Base-by-base conservation (phyloP, 1,284 basidiomycete genomes). In the Heterobasidion occidentale region DNA sequence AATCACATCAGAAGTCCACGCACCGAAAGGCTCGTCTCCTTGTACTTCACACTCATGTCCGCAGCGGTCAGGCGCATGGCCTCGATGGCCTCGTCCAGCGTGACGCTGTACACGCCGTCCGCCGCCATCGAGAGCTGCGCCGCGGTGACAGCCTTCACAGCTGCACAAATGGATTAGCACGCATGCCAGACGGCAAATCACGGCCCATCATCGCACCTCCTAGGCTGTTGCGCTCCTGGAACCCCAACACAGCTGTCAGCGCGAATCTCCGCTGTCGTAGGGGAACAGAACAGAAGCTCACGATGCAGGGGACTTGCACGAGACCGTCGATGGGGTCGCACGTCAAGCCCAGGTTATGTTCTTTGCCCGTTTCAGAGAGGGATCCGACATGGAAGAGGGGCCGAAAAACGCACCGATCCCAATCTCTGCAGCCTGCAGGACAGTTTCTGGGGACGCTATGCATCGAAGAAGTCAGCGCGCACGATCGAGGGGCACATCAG, bases 221-320 rank as follows among this genome's bases (percentile, higher is more conserved):
- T 17, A 94, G 72, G 65, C 89, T 91, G 66, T 94, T 94, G 20
- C 91, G 80, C 70, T 94, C 91, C 84, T 89, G n/a, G 27, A 27
- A 27, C 27, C 27, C 27, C 27, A 27, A 27, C 27, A 27, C 27
- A 27, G 27, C 27, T 27, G 27, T 27, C 27, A 27, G 27, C 27
- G 27, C 27, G 27, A 27, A 27, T 27, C 27, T 27, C 51, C 58
- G 33, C 54, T 36, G 44, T 17, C 58, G 47, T 19, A 57, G 42
- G 20, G 56, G 15, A 19, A 36, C 53, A 27, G 17, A 36, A n/a
- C 11, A 50, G 34, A 42, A 49, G 75, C 85, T 61, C 70, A 93
- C 92, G 61, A 96, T 94, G 67, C 92, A 98, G 1, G 95, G 94
- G 8, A 97, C 92, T 70, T 98, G 94, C 0, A 96, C 93, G 9